Evolutionary conservation across 768 basidiomycete genomes (phyloP).

Genomic region (Panellus pusillus): DNA sequence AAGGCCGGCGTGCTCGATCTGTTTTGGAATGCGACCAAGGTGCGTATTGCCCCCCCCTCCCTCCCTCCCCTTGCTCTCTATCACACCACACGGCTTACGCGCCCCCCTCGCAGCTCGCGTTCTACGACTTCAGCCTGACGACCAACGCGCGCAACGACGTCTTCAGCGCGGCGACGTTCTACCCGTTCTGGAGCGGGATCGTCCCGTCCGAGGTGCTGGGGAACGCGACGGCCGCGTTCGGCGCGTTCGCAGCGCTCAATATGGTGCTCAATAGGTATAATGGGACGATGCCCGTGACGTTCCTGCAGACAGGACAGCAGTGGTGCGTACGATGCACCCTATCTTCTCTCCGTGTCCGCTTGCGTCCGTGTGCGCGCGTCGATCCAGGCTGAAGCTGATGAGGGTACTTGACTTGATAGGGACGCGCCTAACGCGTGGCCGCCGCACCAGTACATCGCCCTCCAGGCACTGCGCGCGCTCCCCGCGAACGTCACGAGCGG

Average conservation of each 20-base stretch:
- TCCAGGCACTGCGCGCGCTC: slow-evolving; percentile 74
- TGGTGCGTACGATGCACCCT: slow-evolving; percentile 53
- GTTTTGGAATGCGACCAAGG: slow-evolving; percentile 76
- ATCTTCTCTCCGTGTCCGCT: not conserved
- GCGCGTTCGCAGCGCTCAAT: slow-evolving; percentile 72
- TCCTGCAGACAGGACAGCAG: slow-evolving; percentile 76
- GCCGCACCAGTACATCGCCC: slow-evolving; percentile 77
- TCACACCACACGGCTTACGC: too few species aligned
- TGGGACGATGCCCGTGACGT: slow-evolving; percentile 81
- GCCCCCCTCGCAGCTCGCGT: slow-evolving; percentile 60
- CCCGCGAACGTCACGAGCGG: slow-evolving; percentile 69
- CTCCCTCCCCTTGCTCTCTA: not conserved
- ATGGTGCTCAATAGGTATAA: slow-evolving; percentile 84
- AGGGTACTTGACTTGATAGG: too few species aligned
- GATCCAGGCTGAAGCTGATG: too few species aligned
- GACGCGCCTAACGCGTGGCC: slow-evolving; percentile 91
- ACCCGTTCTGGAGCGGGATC: slow-evolving; percentile 87
- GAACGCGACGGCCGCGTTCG: slow-evolving; percentile 60
- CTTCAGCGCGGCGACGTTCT: slow-evolving; percentile 77
- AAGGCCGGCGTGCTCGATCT: slow-evolving; percentile 80
- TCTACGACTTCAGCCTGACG: slow-evolving; percentile 87
- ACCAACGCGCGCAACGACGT: slow-evolving; percentile 61
- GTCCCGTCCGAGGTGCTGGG: slow-evolving; percentile 68
- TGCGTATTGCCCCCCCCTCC: slow-evolving; percentile 15
- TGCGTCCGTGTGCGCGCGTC: not conserved